Percentiles rank a stretch among this genome's conserved stretches.
Conservation (phyloP, 2,329 filamentous ascomycete species). For the Scedosporium minutisporum region DNA sequence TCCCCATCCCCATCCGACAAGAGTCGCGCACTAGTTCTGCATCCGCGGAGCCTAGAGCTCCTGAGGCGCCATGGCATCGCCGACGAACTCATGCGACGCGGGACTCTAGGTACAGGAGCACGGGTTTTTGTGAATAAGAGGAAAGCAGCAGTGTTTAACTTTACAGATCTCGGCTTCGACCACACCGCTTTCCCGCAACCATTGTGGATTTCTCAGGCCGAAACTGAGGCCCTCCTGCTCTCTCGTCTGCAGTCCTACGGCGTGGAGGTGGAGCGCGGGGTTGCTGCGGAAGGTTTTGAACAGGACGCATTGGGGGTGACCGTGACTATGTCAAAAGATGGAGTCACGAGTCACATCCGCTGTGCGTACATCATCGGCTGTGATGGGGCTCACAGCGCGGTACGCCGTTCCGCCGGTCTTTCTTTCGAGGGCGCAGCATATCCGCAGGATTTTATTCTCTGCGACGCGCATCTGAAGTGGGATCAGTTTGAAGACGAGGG, state of each 20-base stretch:
- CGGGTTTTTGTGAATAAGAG: conserved; percentile 26
- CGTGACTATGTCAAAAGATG: conserved; percentile 14
- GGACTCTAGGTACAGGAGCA: conserved; percentile 26
- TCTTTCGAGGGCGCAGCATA: conserved; percentile 32
- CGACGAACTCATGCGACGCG: conserved; percentile 23
- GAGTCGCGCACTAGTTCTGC: conserved; percentile 33
- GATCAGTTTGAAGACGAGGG: conserved; percentile 2
- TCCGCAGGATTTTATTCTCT: conserved; percentile 32
- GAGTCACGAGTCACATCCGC: conserved; percentile 17
- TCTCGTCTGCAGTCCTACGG: conserved; percentile 17
- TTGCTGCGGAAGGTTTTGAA: conserved; percentile 18
- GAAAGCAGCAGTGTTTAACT: conserved; percentile 19
- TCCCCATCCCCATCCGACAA: conserved; percentile 21
- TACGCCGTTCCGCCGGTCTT: conserved; percentile 28
- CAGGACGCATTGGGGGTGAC: conserved; percentile 20
- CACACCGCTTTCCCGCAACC: conserved; percentile 22
- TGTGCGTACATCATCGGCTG: conserved; percentile 35
- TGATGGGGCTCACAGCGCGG: conserved; percentile 34
- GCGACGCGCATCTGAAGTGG: conserved; percentile 24
- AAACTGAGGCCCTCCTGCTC: conserved; percentile 24
- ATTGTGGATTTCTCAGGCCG: conserved; percentile 22
- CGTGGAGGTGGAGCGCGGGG: conserved; percentile 17
- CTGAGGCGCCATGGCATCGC: conserved; percentile 33
- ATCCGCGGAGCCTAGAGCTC: conserved; percentile 39
- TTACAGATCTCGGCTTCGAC: conserved; percentile 19